Evolutionary conservation across 2,329 filamentous ascomycete genomes (phyloP), one percentile per base, ranked within the genome.

Genomic region (Cladosporium sp.): DNA sequence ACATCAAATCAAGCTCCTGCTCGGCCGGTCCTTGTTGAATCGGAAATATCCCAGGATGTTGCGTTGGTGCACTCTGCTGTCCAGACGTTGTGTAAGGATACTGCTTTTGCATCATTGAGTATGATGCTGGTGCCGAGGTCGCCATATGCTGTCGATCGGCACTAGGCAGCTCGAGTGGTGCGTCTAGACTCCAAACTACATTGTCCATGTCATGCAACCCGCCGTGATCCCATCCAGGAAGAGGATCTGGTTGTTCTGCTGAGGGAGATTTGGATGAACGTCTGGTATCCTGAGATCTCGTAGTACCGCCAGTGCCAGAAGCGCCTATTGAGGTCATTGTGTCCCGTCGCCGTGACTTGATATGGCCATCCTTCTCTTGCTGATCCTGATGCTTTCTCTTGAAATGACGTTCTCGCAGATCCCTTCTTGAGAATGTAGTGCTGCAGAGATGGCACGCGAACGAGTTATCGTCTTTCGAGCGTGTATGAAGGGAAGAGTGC

Each of bases 341-440:
- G 19, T 41, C 37, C 36, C 20, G 36, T 19, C 29, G 24, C 18
- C 34, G 41, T 29, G 22, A 32, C 37, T 39, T 39, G 17, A 17
- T 22, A 40, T 44, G n/a, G 58, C 38, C 17, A 51, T 50, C 13
- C 58, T 54, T 8, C 66, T 65, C 2, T 64, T 48, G 29, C n/a
- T 32, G 44, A 41, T 22, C 44, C 4, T 36, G 61, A 48, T 73
- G 70, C 51, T 73, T 73, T 15, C 68, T 63, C 54, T 66, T 73
- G 62, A 73, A 68, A 53, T 74, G 72, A 0, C 70, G 68, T 51
- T 61, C 59, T 15, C 68, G 68, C 3, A 74, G 56, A 53, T 74
- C 71, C 2, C 63, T 59, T 1, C 70, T 66, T 3, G 71, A 73
- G 50, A 74, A 73, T 1, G 68, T 70, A 1, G 64, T 64, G 29